Percentiles rank a stretch among this genome's conserved stretches.
Conservation (phyloP, 2,329 filamentous ascomycete species). For the Colletotrichum sidae region DNA sequence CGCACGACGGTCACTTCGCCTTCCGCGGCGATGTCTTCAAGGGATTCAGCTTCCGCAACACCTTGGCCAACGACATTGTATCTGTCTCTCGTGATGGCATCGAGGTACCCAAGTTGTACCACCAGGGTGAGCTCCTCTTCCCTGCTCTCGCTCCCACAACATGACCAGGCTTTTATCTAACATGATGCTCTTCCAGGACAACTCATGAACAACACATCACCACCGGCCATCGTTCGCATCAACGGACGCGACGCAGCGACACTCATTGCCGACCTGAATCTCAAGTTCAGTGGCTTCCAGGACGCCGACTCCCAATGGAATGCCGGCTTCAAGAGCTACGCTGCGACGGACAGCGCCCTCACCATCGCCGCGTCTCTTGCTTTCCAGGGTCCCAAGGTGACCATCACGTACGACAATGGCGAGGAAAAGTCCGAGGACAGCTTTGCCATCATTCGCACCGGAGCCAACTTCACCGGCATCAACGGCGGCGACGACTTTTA, state of each 20-base stretch:
- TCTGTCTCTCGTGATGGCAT: slow-evolving; percentile 72
- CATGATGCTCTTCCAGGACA: slow-evolving; percentile 15
- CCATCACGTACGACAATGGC: slow-evolving; percentile 49
- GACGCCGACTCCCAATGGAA: slow-evolving; percentile 68
- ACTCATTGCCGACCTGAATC: slow-evolving; percentile 59
- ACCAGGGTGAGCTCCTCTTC: slow-evolving; percentile 51
- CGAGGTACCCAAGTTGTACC: slow-evolving; percentile 67
- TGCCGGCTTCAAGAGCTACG: slow-evolving; percentile 44
- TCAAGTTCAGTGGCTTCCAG: slow-evolving; percentile 59
- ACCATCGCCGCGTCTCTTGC: slow-evolving; percentile 42
- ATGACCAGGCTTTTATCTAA: slow-evolving; percentile 25
- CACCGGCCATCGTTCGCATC: slow-evolving; percentile 63
- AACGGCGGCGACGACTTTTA: slow-evolving; percentile 50
- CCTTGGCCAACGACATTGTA: slow-evolving; percentile 55
- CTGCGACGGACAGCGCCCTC: slow-evolving; percentile 38
- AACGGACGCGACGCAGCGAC: slow-evolving; percentile 65
- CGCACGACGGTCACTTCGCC: slow-evolving; percentile 74
- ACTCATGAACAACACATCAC: slow-evolving; percentile 27
- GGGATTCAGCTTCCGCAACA: slow-evolving; percentile 59
- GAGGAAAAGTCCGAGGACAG: slow-evolving; percentile 43
- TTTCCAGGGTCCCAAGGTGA: slow-evolving; percentile 45
- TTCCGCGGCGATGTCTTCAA: slow-evolving; percentile 66
- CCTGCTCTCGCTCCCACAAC: not conserved
- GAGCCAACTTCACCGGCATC: slow-evolving; percentile 46
- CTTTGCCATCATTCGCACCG: slow-evolving; percentile 40